phyloP scores from a whole-genome alignment of 257 asterid genomes.

The Salvia miltiorrhiza region DNA sequence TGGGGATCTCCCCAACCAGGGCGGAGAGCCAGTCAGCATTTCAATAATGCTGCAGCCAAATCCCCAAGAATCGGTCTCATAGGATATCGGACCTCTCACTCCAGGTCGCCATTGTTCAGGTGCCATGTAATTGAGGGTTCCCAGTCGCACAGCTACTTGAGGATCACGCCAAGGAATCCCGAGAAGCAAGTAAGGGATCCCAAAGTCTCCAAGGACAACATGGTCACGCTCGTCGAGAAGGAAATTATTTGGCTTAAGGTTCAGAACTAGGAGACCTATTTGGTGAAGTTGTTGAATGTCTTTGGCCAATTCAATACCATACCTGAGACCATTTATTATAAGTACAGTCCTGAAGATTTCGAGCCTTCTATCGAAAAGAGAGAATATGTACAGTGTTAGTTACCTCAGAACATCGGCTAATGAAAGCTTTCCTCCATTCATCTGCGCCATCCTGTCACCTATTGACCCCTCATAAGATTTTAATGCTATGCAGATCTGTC shows the following conservation, averaged over 20 bases:
- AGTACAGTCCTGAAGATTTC: neutral
- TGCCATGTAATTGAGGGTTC: slow-evolving; percentile 70
- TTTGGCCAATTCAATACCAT: slow-evolving; percentile 47
- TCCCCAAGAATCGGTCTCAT: slow-evolving; percentile 75
- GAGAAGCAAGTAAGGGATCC: slow-evolving; percentile 55
- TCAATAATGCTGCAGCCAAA: slow-evolving; percentile 62
- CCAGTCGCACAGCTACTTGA: slow-evolving; percentile 38
- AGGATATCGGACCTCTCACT: slow-evolving; percentile 61
- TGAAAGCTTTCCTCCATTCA: slow-evolving; percentile 58
- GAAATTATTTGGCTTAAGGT: slow-evolving; percentile 66
- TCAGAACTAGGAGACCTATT: slow-evolving; percentile 43
- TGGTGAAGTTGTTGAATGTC: slow-evolving; percentile 57
- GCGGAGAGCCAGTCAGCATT: slow-evolving; percentile 57
- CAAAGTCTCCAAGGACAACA: slow-evolving; percentile 59
- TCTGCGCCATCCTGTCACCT: slow-evolving; percentile 48
- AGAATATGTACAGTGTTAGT: neutral
- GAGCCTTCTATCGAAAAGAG: neutral
- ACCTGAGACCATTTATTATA: slow-evolving; percentile 33
- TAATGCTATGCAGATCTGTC: slow-evolving; percentile 52
- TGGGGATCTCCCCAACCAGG: slow-evolving; percentile 52
- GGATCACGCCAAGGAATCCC: slow-evolving; percentile 40
- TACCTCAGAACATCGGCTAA: slow-evolving; percentile 57
- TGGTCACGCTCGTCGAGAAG: slow-evolving; percentile 47
- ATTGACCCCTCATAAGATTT: slow-evolving; percentile 58
- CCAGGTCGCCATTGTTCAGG: slow-evolving; percentile 76